Evolutionary conservation across 306 rosid genomes (phyloP), one percentile per base, ranked within the genome.

Genomic region (Glycine soja): DNA sequence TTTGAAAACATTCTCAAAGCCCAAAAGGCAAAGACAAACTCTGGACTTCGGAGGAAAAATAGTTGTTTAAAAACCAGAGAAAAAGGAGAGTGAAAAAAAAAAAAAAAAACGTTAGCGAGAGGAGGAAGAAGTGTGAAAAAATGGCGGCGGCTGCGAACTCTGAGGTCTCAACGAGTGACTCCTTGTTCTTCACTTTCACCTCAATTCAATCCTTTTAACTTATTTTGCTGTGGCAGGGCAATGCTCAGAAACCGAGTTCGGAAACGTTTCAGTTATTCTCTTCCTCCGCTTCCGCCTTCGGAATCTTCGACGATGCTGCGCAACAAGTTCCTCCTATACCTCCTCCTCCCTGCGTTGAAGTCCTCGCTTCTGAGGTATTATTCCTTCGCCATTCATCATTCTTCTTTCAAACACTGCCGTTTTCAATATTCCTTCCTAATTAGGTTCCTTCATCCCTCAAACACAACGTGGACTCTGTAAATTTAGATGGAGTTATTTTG

Each of bases 271-370:
- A 76, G 19, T 66, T 90, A 24, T 92, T 92, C 86, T 87, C 96
- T 4, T 81, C 97, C 14, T 58, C 86, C 36, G 24, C 24, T 19
- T 19, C 24, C 24, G 24, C 24, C 24, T 19, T 19, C 24, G 92
- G 93, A 8, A 82, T 92, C 59, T 87, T 87, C 13, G 94, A 90
- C 8, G 86, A 88, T 76, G 72, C 87, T 59, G 47, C 84, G 30
- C 84, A 79, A 50, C 82, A 86, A 69, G 16, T 72, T 9, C 81
- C 90, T 24, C 5, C 42, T 38, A 38, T 38, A 38, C 90, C 92
- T 62, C 88, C 88, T 9, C 99, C 98, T 79, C 94, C 97, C 53
- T 88, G 76, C 73, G 52, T 89, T 67, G 98, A 93, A 86, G 93
- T 95, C 10, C 80, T 90, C 62, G 73, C 89, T 59, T 76, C 98